Conservation (phyloP, 768 basidiomycete species). For the Hygrophoropsis aurantiaca region DNA sequence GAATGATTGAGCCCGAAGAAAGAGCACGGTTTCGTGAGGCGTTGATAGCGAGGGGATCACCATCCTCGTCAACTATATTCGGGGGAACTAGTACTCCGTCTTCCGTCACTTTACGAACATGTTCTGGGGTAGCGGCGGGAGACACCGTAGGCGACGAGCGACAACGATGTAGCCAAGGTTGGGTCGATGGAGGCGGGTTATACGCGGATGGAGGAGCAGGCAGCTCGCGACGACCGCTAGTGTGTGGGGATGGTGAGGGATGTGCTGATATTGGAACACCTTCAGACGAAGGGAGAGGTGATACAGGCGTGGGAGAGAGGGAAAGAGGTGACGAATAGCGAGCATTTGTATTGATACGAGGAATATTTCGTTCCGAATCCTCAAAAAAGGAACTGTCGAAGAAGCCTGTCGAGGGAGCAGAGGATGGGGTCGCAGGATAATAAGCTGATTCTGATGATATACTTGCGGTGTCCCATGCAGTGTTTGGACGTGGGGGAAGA, state of each 20-base stretch:
- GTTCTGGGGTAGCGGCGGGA: constrained; percentile 7
- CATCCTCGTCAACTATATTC: constrained; percentile 13
- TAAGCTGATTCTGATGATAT: constrained; percentile 50
- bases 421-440: constrained; percentile 39
- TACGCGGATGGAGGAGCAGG: constrained; percentile 30
- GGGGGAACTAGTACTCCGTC: constrained; percentile 13
- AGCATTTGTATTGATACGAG: constrained; percentile 10
- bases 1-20: constrained; percentile 19
- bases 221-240: constrained; percentile 21
- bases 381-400: constrained; percentile 21
- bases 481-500: constrained; percentile 23
- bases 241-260: constrained; percentile 16
- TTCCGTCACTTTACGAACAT: constrained; percentile 1
- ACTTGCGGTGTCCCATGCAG: constrained; percentile 30
- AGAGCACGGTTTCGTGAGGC: constrained; percentile 15
- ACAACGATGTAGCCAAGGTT: constrained; percentile 32
- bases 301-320: constrained; percentile 22
- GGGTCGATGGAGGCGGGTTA: constrained; percentile 27
- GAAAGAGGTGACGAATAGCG: constrained; percentile 9
- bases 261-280: constrained; percentile 21
- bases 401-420: constrained; percentile 39
- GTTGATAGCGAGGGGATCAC: constrained; percentile 11
- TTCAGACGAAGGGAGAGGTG: constrained; percentile 30
- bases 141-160: constrained; percentile 37
- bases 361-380: constrained; percentile 13